Conservation (phyloP, 2,329 filamentous ascomycete genomes). For the Alternaria dauci region DNA sequence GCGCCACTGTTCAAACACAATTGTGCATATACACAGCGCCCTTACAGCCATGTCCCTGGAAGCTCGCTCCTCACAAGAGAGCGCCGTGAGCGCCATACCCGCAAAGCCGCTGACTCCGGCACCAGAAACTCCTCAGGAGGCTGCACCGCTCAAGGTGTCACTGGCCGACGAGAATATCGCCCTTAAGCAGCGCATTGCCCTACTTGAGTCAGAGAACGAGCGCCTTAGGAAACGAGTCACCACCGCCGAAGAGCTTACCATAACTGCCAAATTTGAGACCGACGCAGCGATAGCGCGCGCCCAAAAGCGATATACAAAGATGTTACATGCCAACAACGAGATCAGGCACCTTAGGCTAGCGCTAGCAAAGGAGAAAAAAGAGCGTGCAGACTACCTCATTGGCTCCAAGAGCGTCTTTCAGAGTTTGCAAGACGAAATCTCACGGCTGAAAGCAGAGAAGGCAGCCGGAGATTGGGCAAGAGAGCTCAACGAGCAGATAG, state of each 20-base stretch:
- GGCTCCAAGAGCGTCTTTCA: neutral
- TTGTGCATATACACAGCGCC: neutral
- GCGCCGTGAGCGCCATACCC: neutral
- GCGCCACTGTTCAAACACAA: neutral
- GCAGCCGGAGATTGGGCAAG: neutral
- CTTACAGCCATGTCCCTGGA: neutral
- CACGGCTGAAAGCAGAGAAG: neutral
- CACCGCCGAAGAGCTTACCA: neutral
- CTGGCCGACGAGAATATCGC: neutral
- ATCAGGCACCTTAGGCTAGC: neutral
- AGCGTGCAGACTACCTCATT: neutral
- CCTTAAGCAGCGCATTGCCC: conserved; percentile 5
- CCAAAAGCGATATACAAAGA: conserved; percentile 12
- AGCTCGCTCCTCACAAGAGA: neutral
- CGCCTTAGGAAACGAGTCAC: neutral
- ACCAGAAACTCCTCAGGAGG: neutral
- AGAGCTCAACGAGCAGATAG: neutral
- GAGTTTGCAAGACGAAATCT: neutral
- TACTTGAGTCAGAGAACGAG: neutral
- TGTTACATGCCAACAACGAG: conserved; percentile 15
- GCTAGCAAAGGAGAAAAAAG: neutral
- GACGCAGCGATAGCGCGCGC: conserved; percentile 11
- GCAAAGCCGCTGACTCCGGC: neutral
- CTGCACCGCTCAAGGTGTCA: neutral
- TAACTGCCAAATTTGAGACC: neutral